Evolutionary conservation across 2,329 filamentous ascomycete genomes (phyloP).

Genomic region (Botrytis galanthina): DNA sequence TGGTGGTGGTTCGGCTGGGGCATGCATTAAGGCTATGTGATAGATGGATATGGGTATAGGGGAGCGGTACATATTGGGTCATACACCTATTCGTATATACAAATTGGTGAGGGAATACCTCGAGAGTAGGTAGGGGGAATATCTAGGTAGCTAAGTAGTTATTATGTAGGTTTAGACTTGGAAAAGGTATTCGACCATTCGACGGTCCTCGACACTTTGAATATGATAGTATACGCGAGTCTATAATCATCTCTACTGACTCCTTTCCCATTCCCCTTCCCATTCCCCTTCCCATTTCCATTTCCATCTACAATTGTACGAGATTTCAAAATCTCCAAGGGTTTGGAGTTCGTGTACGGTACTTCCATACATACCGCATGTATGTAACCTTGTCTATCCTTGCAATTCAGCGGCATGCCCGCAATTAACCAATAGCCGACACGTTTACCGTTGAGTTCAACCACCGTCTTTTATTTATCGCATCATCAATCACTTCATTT

Average conservation of each 20-base stretch:
- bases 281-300: neutral
- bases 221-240: neutral
- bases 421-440: neutral
- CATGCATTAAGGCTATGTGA: neutral
- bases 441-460: neutral
- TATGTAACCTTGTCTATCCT: conserved; percentile 1
- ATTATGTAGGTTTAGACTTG: neutral
- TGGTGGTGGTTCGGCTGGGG: neutral
- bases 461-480: neutral
- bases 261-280: neutral
- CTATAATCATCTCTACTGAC: neutral
- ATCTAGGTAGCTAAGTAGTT: neutral
- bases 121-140: neutral
- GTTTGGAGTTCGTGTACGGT: neutral
- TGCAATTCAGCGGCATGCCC: neutral
- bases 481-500: conserved; percentile 10
- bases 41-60: neutral
- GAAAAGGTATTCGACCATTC: neutral
- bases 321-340: neutral
- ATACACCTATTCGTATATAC: neutral
- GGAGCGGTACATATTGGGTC: neutral
- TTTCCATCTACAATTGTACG: neutral
- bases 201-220: neutral
- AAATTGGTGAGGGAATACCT: neutral
- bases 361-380: neutral